A percentile compares a stretch with the other conserved stretches of the same genome.
phyloP scores from a whole-genome alignment of 805 yeast genomes.

The Diddensiella santjacobensis region DNA sequence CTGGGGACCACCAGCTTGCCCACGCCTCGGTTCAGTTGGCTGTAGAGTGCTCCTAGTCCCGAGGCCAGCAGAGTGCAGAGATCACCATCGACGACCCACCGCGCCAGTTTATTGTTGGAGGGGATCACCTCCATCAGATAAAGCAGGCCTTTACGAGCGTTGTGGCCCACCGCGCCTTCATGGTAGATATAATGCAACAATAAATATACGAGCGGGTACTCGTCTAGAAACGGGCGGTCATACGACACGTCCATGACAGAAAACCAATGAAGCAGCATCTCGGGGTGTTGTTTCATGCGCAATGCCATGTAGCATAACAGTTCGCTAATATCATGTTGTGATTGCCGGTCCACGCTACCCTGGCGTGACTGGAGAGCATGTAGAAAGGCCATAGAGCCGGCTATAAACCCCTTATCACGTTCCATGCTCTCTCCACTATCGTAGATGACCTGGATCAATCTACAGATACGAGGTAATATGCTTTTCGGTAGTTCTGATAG shows the following conservation, averaged over 20 bases:
- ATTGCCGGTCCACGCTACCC: slow-evolving; percentile 7
- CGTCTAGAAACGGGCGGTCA: slow-evolving; percentile 2
- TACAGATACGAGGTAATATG: slow-evolving; percentile 6
- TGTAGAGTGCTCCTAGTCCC: slow-evolving; percentile 30
- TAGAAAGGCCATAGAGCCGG: slow-evolving; percentile 3
- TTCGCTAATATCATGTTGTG: slow-evolving; percentile 12
- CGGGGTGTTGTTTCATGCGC: slow-evolving; percentile 11
- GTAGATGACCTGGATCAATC: slow-evolving; percentile 3
- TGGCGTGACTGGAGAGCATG: background rate
- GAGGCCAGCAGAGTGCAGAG: slow-evolving; percentile 30
- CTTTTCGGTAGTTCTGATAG: slow-evolving; percentile 9
- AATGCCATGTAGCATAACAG: slow-evolving; percentile 14
- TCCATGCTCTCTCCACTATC: slow-evolving; percentile 2
- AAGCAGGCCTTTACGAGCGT: slow-evolving; percentile 28
- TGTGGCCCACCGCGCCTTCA: slow-evolving; percentile 28
- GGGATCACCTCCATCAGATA: slow-evolving; percentile 26
- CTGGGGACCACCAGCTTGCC: slow-evolving; percentile 1
- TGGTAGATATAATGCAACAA: slow-evolving; percentile 27
- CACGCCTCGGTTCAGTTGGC: slow-evolving; percentile 14
- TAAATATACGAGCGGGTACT: slow-evolving; percentile 28
- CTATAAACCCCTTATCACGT: slow-evolving; percentile 4
- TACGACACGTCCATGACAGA: background rate
- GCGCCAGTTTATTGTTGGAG: slow-evolving; percentile 20
- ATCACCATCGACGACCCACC: slow-evolving; percentile 28
- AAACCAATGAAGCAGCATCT: slow-evolving; percentile 11